These are phyloP conservation scores for Candida michaelii DNA, from an alignment of 805 yeast species.

Conservation along the genomic window DNA sequence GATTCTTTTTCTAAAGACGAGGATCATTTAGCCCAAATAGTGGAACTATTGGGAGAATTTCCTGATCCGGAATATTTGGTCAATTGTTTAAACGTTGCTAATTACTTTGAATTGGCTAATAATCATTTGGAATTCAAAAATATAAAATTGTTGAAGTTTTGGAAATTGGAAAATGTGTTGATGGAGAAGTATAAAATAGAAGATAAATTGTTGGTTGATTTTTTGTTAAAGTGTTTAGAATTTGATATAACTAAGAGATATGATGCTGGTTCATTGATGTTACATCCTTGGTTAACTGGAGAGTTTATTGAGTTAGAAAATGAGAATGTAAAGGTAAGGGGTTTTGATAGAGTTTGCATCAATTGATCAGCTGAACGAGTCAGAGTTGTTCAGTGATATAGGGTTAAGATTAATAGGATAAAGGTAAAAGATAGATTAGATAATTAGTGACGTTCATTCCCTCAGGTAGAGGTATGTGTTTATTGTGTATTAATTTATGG, in stretches of 20 bases:
- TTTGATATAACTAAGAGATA: constrained; percentile 49
- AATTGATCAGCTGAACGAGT: too few relatives aligned
- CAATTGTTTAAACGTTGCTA: constrained; percentile 38
- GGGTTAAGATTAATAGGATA: too few relatives aligned
- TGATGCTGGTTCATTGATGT: constrained; percentile 54
- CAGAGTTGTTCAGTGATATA: too few relatives aligned
- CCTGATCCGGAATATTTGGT: constrained; percentile 40
- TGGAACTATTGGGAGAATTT: constrained; percentile 50
- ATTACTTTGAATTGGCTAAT: constrained; percentile 33
- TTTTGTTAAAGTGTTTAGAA: constrained; percentile 50
- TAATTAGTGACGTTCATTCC: neutral
- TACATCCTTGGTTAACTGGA: constrained; percentile 47
- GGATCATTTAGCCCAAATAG: constrained; percentile 91
- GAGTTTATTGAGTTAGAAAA: neutral
- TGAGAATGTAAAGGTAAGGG: constrained; percentile 3
- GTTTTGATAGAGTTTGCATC: constrained; percentile 6
- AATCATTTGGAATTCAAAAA: constrained; percentile 37
- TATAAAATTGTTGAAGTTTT: constrained; percentile 48
- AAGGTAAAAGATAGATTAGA: too few relatives aligned
- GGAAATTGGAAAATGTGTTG: constrained; percentile 51
- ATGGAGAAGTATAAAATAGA: constrained; percentile 49
- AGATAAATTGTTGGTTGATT: constrained; percentile 39
- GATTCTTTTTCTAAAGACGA: constrained; percentile 80
- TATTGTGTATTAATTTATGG: neutral
- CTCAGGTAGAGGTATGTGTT: too few relatives aligned